Evolutionary conservation across 2,329 filamentous ascomycete species (phyloP).

Genomic region (Aureobasidium subglaciale): DNA sequence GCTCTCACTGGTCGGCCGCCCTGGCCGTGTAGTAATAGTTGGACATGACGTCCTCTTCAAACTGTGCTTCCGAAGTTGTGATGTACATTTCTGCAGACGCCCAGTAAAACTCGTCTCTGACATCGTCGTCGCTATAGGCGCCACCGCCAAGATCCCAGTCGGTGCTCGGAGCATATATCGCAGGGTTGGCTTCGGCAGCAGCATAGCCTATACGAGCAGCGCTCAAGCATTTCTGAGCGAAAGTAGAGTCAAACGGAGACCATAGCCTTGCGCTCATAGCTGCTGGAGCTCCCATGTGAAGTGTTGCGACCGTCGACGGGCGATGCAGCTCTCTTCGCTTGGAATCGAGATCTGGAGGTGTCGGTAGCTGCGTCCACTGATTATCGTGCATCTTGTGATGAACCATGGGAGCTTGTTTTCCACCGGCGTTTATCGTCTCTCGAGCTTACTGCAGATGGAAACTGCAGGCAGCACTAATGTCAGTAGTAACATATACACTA

Average conservation of each 20-base stretch:
- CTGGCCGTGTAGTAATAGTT: slow-evolving; percentile 15
- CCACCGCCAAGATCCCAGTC: slow-evolving; percentile 18
- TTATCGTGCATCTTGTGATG: slow-evolving; percentile 18
- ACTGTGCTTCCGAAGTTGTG: slow-evolving; percentile 15
- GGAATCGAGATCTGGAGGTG: slow-evolving; percentile 7
- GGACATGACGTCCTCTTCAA: slow-evolving; percentile 13
- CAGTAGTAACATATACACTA: neutral
- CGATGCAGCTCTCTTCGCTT: slow-evolving; percentile 17
- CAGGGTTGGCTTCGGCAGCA: slow-evolving; percentile 13
- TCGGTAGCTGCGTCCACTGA: slow-evolving; percentile 16
- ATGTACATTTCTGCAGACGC: slow-evolving; percentile 17
- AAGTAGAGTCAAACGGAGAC: slow-evolving; percentile 8
- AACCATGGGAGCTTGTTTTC: slow-evolving; percentile 14
- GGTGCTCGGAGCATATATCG: slow-evolving; percentile 14
- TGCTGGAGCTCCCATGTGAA: slow-evolving; percentile 15
- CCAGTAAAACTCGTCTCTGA: slow-evolving; percentile 17
- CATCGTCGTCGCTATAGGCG: slow-evolving; percentile 17
- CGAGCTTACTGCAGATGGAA: neutral
- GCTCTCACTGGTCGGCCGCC: no score
- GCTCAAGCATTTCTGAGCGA: slow-evolving; percentile 8
- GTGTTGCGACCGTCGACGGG: slow-evolving; percentile 16
- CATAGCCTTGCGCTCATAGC: slow-evolving; percentile 16
- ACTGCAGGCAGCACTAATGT: neutral
- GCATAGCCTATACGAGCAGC: slow-evolving; percentile 15
- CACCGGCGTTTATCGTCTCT: neutral